Evolutionary conservation across 176 grass and related monocot species (phyloP), one percentile per base, ranked within the genome.

Genomic region (Bolboschoenus planiculmis): DNA sequence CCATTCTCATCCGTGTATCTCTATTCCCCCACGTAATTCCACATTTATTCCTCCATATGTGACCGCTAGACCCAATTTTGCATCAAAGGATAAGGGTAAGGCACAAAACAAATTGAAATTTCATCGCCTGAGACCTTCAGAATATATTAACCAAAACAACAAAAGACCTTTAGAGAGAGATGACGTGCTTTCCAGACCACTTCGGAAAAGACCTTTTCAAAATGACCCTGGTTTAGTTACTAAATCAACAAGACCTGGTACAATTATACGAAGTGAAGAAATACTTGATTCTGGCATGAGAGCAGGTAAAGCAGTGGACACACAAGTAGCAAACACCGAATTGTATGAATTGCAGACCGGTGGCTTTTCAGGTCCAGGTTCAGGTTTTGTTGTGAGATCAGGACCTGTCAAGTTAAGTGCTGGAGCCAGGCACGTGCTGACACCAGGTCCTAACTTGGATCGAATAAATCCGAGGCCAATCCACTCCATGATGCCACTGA

Each of bases 81-180:
- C 72, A 53, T 18, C 24, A 77, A 77, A 77, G 26, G 18, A 30
- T 33, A 77, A 77, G 15, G 72, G 26, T 33, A 65, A 65, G 37
- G 60, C 46, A 2, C 80, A 66, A 82, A 59, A 9, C 29, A 82
- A 63, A 44, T 34, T 39, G 0, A 65, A 65, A 29, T 82, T 16
- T 65, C 36, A 64, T 48, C 20, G 46, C 37, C 0, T 82, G 11
- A 64, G 56, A 82, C 80, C 80, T 62, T 82, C 79, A 50, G 80
- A 48, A 16, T 65, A 82, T 82, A 50, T 82, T 44, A 82, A 82
- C 6, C 20, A 59, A 65, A 59, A 82, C 34, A 82, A 82, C 56
- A 82, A 82, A 66, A 82, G 80, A 64, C 78, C 53, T 58, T 39
- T 82, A 46, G 80, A 65, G 60, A 58, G 78, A 59, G 78, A 80